A percentile compares a stretch with the other conserved stretches of the same genome.
phyloP scores from a whole-genome alignment of 2,329 filamentous ascomycete genomes.

The Annulohypoxylon truncatum region DNA sequence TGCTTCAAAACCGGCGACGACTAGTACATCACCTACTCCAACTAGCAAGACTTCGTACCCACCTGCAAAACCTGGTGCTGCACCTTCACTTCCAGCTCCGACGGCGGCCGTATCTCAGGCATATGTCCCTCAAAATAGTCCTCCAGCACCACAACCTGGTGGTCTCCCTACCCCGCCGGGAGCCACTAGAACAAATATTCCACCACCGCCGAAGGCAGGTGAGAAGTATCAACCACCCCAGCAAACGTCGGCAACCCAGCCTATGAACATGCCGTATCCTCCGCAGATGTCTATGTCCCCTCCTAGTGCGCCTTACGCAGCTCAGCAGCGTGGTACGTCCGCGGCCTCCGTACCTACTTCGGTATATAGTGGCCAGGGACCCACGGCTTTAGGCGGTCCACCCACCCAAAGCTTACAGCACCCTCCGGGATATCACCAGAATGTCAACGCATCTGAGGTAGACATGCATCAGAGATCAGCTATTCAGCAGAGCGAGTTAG shows the following conservation, averaged over 20 bases:
- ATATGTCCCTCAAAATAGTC: slow-evolving; percentile 55
- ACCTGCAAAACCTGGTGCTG: slow-evolving; percentile 61
- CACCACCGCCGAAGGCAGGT: slow-evolving; percentile 64
- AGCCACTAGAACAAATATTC: slow-evolving; percentile 51
- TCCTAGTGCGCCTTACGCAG: slow-evolving; percentile 55
- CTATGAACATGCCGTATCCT: slow-evolving; percentile 53
- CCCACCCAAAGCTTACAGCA: slow-evolving; percentile 54
- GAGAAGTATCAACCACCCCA: slow-evolving; percentile 56
- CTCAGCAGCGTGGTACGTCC: slow-evolving; percentile 59
- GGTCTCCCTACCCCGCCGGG: slow-evolving; percentile 60
- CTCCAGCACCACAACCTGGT: slow-evolving; percentile 68
- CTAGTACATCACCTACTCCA: slow-evolving; percentile 44
- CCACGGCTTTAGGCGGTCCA: slow-evolving; percentile 45
- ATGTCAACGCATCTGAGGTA: slow-evolving; percentile 64
- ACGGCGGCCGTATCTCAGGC: slow-evolving; percentile 56
- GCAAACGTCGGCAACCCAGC: slow-evolving; percentile 47
- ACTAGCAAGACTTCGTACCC: slow-evolving; percentile 51
- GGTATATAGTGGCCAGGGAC: slow-evolving; percentile 44
- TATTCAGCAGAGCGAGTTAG: slow-evolving; percentile 51
- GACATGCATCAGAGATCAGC: slow-evolving; percentile 60
- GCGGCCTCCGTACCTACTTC: slow-evolving; percentile 52
- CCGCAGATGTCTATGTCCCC: slow-evolving; percentile 65
- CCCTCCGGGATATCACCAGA: slow-evolving; percentile 68
- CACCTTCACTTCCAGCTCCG: slow-evolving; percentile 57
- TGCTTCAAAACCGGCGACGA: slow-evolving; percentile 49